Evolutionary conservation across 257 asterid species (phyloP).

Genomic region (Capsicum baccatum): DNA sequence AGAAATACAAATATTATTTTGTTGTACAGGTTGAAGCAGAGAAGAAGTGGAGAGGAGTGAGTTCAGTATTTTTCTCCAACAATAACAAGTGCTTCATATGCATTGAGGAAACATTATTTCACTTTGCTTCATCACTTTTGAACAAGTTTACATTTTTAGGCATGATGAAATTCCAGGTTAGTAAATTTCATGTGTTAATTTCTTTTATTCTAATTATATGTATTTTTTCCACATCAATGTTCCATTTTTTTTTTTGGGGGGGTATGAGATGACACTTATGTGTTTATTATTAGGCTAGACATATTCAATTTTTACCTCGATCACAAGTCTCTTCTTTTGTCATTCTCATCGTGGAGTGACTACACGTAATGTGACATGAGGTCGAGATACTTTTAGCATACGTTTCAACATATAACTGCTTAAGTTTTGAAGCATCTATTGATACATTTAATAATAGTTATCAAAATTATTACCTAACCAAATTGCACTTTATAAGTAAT

Average conservation of each 20-base stretch:
- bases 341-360: too few relatives aligned
- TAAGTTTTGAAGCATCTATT: too few relatives aligned
- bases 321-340: too few relatives aligned
- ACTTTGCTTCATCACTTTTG: constrained; percentile 59
- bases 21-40: too few relatives aligned
- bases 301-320: background rate
- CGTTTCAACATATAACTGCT: too few relatives aligned
- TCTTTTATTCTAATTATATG: constrained; percentile 24
- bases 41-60: too few relatives aligned
- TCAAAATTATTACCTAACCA: too few relatives aligned
- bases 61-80: constrained; percentile 52
- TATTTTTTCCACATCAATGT: background rate
- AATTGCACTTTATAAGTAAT: too few relatives aligned
- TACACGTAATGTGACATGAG: too few relatives aligned
- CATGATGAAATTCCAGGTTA: constrained; percentile 33
- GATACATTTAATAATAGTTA: too few relatives aligned
- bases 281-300: background rate
- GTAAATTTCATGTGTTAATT: background rate
- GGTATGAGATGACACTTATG: background rate
- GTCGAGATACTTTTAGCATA: too few relatives aligned
- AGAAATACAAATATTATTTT: too few relatives aligned
- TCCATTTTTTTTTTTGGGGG: background rate
- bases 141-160: constrained; percentile 59
- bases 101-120: constrained; percentile 69
- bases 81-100: constrained; percentile 84